Percentiles rank a stretch among this genome's conserved stretches.
These are phyloP conservation scores for Francoa sonchifolia DNA, from an alignment of 441 rosid genomes.

Conservation along the genomic window DNA sequence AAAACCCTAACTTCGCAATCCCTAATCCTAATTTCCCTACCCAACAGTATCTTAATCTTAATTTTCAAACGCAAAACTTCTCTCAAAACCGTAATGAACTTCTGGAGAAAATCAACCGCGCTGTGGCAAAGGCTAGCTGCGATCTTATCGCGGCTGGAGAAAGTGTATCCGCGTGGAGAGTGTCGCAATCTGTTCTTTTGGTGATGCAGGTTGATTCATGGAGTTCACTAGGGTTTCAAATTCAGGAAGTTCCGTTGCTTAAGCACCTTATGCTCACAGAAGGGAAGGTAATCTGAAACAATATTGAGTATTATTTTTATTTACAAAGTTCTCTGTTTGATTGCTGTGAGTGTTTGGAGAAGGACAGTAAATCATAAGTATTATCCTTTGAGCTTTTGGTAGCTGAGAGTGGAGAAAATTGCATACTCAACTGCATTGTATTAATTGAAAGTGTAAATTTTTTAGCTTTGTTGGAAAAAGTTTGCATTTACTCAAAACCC, in stretches of 20 bases:
- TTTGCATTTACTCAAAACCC: no score
- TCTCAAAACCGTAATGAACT: conserved; percentile 14
- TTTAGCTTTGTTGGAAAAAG: no score
- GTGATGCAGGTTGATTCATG: conserved; percentile 52
- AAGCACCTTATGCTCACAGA: conserved; percentile 49
- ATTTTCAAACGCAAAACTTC: conserved; percentile 2
- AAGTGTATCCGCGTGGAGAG: conserved; percentile 57
- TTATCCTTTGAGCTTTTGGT: neutral
- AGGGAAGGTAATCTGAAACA: conserved; percentile 42
- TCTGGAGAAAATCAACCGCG: conserved; percentile 28
- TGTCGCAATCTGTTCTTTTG: conserved; percentile 34
- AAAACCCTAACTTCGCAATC: conserved; percentile 13
- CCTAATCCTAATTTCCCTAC: conserved; percentile 12
- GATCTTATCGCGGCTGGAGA: conserved; percentile 34
- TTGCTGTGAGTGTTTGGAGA: neutral
- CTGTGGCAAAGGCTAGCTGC: conserved; percentile 37
- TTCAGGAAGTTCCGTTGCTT: conserved; percentile 69
- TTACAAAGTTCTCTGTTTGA: neutral
- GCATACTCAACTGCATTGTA: no score
- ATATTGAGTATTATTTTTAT: neutral
- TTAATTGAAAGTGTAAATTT: no score
- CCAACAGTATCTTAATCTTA: conserved; percentile 3
- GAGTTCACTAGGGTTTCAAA: conserved; percentile 56
- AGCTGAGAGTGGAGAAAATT: no score
- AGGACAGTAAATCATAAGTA: neutral